These are phyloP conservation scores for Nematocida sp. DNA, from an alignment of 371 early-diverging fungal genomes.

Conservation along the genomic window DNA sequence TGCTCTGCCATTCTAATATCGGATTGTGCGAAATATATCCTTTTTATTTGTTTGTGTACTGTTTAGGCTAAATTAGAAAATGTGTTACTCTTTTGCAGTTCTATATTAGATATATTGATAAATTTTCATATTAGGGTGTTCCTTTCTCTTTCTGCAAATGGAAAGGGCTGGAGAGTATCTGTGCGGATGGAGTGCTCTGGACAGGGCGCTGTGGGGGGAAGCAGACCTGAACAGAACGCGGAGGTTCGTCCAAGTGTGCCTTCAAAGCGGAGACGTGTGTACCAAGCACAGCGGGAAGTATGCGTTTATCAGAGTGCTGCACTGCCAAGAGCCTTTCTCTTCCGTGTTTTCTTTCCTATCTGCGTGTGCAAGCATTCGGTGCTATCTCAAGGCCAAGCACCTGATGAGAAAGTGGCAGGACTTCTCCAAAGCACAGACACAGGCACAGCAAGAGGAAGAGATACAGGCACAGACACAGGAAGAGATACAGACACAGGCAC, in stretches of 20 bases:
- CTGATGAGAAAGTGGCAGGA: background rate
- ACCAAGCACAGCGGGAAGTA: conserved; percentile 37
- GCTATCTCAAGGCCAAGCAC: background rate
- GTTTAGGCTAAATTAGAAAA: background rate
- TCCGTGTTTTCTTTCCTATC: conserved; percentile 19
- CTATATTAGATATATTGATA: too few relatives aligned
- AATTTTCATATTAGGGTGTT: too few relatives aligned
- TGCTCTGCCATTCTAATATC: background rate
- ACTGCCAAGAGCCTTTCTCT: conserved; percentile 24
- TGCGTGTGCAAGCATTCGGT: background rate
- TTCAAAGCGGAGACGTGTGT: background rate
- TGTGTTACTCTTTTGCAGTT: background rate
- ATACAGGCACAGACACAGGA: background rate
- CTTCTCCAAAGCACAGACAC: background rate
- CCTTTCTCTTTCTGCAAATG: too few relatives aligned
- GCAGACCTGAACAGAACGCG: conserved; percentile 1
- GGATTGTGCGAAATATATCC: background rate
- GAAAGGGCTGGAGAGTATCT: too few relatives aligned
- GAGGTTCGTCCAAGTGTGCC: background rate
- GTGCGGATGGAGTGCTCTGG: too few relatives aligned
- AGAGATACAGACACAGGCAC: background rate
- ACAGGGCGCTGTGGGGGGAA: background rate
- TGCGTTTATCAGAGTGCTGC: conserved; percentile 41
- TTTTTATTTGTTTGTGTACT: conserved; percentile 41
- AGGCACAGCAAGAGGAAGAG: background rate